Base-by-base conservation (phyloP, 306 rosid species). In the Cicer bijugum region DNA sequence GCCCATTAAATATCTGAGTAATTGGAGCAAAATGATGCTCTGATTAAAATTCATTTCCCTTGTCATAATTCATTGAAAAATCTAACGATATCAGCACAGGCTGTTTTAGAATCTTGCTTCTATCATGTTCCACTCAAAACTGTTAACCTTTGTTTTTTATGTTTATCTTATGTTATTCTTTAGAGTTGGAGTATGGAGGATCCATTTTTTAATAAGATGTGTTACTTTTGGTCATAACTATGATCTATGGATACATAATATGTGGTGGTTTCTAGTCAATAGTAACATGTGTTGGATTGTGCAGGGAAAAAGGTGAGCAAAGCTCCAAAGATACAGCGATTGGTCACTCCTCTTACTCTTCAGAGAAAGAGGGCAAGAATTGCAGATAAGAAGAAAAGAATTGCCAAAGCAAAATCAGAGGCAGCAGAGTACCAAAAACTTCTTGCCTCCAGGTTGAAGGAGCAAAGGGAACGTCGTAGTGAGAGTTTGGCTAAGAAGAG, bases 371-470 rank as follows among this genome's bases (percentile, higher is more conserved):
- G 84, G 60, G 80, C 80, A 60, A 75, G 84, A 4, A 80, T 80
- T 62, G 76, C 84, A 0, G 84, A 80, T 51, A 80, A 80, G 73
- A 80, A 80, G 47, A 69, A 80, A 79, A 80, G 84, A 62, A 80
- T 80, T 60, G 84, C 84, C 23, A 80, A 75, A 52, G 84, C 84
- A 51, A 80, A 80, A 61, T 61, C 84, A 12, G 84, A 80, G 38
- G 80, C 84, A 9, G 84, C 84, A 12, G 84, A 80, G 7, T 80
- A 80, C 80, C 84, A 80, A 70, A 80, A 75, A 44, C 84, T 80
- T 52, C 84, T 80, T 44, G 84, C 84, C 61, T 80, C 84, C 43
- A 80, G 84, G 56, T 43, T 80, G 62, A 80, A 80, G 76, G 84
- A 74, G 80, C 84, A 80, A 42, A 80, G 84, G 56, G 83, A 80